Evolutionary conservation across 2,329 filamentous ascomycete species (phyloP), one percentile per base, ranked within the genome.

Genomic region (Alternaria rosae): DNA sequence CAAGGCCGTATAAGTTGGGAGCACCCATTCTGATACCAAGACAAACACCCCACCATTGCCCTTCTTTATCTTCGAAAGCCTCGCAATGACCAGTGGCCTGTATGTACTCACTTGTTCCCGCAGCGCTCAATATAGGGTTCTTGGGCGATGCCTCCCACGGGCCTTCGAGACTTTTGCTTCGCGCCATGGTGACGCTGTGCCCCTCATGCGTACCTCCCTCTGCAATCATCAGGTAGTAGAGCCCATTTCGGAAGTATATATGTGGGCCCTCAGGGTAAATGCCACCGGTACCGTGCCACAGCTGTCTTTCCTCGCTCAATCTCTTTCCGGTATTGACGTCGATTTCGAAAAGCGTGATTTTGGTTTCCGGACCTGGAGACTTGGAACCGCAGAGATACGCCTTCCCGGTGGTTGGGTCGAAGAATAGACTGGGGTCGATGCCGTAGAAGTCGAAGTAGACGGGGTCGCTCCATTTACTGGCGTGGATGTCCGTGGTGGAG

Each of bases 241-340:
- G 76, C 4, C 63, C 74, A 54, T 77, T 68, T 44, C 72, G 74
- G 20, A 65, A 62, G 61, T 78, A 78, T 9, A 79, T 67, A 47
- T 79, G 78, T 3, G 78, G 77, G 1, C 77, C 78, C 53, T 80
- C 78, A 2, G 77, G 71, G 20, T 60, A 64, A 10, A 65, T 57
- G 1, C 70, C 70, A 9, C 70, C 73, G 5, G 77, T 78, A 5
- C 76, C 76, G 41, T 78, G 74, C 73, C 74, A 78, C 5, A 79
- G 56, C 21, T 60, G 68, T 6, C 62, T 54, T 25, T 64, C 64
- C 13, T 67, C 62, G 1, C 38, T 55, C 23, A 63, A 38, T 11
- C 56, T 66, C 35, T 67, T 61, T 1, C 75, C 77, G 0, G 74
- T 78, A 3, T 61, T 38, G 6, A 78, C 61, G 53, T 78, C 67